A percentile compares a stretch with the other conserved stretches of the same genome.
Conservation (phyloP, 1,284 basidiomycete genomes). For the Ganoderma resinaceum region DNA sequence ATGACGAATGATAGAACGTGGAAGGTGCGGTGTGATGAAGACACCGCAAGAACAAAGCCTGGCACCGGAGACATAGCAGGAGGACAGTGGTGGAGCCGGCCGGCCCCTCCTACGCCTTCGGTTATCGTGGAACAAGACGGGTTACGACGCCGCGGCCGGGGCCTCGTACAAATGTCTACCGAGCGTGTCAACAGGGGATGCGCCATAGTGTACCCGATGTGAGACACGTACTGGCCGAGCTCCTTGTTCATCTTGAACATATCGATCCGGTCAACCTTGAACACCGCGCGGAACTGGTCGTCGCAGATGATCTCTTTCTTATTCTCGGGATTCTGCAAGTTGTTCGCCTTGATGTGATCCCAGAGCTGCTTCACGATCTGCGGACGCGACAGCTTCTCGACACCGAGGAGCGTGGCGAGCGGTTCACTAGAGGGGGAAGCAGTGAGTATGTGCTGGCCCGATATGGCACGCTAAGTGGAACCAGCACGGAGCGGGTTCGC, state of each 20-base stretch:
- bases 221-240: slow-evolving; percentile 66
- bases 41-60: not conserved
- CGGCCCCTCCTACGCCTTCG: slow-evolving; percentile 7
- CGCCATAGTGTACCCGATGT: too few species aligned
- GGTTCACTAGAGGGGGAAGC: slow-evolving; percentile 57
- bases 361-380: slow-evolving; percentile 89
- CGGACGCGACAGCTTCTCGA: slow-evolving; percentile 78
- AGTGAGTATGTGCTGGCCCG: slow-evolving; percentile 2
- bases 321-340: slow-evolving; percentile 83
- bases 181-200: not conserved
- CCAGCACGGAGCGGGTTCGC: not conserved
- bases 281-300: slow-evolving; percentile 68
- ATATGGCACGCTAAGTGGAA: not conserved
- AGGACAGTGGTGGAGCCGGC: not conserved
- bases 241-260: slow-evolving; percentile 92
- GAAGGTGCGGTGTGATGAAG: not conserved
- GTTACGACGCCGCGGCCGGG: slow-evolving; percentile 12
- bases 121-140: not conserved
- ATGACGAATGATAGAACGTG: slow-evolving; percentile 1
- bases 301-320: slow-evolving; percentile 87
- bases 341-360: slow-evolving; percentile 82
- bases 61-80: not conserved
- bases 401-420: slow-evolving; percentile 62
- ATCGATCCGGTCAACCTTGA: slow-evolving; percentile 79
- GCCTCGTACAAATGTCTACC: slow-evolving; percentile 24